phyloP scores from a whole-genome alignment of 495 filamentous ascomycete species.

The Hypoxylon fragiforme region DNA sequence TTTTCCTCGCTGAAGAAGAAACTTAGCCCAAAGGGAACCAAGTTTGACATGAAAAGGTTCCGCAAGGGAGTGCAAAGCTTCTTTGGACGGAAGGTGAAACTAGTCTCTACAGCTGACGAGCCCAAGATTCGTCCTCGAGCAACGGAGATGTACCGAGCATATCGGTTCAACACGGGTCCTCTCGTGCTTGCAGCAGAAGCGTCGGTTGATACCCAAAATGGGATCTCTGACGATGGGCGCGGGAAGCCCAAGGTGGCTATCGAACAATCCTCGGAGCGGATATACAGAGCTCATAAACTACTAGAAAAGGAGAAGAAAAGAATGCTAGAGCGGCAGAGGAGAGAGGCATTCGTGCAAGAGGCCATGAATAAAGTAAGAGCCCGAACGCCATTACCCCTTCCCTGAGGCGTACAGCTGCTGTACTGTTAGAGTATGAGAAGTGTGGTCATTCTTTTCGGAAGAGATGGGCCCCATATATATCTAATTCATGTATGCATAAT shows the following conservation, averaged over 20 bases:
- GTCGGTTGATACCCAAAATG: conserved; percentile 4
- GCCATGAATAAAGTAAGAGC: too few relatives aligned
- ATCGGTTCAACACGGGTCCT: not conserved
- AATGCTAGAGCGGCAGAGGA: not conserved
- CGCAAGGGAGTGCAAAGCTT: not conserved
- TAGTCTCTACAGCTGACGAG: not conserved
- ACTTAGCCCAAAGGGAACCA: too few relatives aligned
- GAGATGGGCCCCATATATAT: not conserved
- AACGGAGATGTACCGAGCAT: conserved; percentile 19
- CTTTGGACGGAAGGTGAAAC: not conserved
- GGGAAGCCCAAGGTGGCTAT: conserved; percentile 24
- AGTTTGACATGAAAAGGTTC: too few relatives aligned
- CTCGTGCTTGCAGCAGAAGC: not conserved
- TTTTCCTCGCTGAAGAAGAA: too few relatives aligned
- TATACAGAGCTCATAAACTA: conserved; percentile 29
- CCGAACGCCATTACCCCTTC: too few relatives aligned
- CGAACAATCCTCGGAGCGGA: conserved; percentile 23
- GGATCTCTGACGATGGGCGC: conserved; percentile 19
- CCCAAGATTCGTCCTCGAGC: conserved; percentile 4
- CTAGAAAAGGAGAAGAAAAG: conserved; percentile 9
- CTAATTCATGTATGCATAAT: too few relatives aligned
- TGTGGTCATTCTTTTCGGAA: too few relatives aligned
- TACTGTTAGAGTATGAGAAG: too few relatives aligned
- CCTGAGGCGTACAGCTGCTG: too few relatives aligned
- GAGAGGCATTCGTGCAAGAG: too few relatives aligned